Percentiles rank a stretch among this genome's conserved stretches.
These are phyloP conservation scores for Toxoplasma gondii DNA, from an alignment of 169 alveolate species.

Conservation along the genomic window DNA sequence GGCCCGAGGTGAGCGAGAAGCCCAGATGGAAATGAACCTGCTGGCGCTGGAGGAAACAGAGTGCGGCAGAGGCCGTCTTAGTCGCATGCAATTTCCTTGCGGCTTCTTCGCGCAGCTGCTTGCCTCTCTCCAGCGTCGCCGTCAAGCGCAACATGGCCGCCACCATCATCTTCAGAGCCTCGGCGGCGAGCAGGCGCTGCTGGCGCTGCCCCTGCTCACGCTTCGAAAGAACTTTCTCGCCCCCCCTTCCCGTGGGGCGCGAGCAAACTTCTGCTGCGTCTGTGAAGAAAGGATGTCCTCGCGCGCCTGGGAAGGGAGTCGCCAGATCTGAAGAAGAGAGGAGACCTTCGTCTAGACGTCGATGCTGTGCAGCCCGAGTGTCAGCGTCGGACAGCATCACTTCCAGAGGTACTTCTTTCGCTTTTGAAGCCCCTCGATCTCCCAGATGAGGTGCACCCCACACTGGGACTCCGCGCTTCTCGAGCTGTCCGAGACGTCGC, in stretches of 20 bases:
- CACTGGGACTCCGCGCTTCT: too few species aligned
- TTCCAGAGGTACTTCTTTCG: background rate
- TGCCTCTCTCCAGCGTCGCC: background rate
- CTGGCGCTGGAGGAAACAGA: background rate
- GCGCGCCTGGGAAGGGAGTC: too few species aligned
- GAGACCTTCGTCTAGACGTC: background rate
- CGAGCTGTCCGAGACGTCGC: too few species aligned
- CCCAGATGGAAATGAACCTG: background rate
- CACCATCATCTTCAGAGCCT: slow-evolving; percentile 1
- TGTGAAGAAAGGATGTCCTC: too few species aligned
- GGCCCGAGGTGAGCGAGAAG: background rate
- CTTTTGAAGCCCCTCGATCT: background rate
- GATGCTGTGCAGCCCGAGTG: background rate
- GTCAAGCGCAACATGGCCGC: slow-evolving; percentile 3
- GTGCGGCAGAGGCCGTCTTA: background rate
- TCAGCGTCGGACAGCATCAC: background rate
- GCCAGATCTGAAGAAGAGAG: background rate
- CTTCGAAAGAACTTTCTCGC: background rate
- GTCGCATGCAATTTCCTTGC: background rate
- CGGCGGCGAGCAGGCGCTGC: background rate
- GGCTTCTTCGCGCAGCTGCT: background rate
- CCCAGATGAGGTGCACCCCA: background rate
- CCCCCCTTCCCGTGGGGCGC: background rate
- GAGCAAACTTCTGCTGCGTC: background rate
- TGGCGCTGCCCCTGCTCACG: background rate